A percentile compares a stretch with the other conserved stretches of the same genome.
Evolutionary conservation across 768 basidiomycete genomes (phyloP).

Genomic region (Leucocoprinus leucothites): DNA sequence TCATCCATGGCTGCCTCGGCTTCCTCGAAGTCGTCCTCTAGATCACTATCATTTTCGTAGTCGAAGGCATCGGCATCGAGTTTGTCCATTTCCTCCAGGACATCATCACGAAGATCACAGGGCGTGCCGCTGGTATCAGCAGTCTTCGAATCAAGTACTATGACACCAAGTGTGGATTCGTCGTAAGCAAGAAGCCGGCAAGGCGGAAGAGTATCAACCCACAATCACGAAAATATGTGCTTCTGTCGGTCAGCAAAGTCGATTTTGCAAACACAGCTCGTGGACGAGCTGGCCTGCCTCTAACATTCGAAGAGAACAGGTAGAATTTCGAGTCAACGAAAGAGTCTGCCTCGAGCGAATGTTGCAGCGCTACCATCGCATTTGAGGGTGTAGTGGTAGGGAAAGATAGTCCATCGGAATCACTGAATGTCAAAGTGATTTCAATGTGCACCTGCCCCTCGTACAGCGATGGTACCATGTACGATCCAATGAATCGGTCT

Average conservation of each 20-base stretch:
- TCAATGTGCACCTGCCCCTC: neutral
- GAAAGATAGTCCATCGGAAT: neutral
- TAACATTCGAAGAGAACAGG: constrained; percentile 3
- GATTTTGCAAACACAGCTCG: constrained; percentile 6
- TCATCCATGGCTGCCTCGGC: neutral
- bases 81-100: neutral
- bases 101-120: too few relatives aligned
- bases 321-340: constrained; percentile 13
- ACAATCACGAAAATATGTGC: constrained; percentile 1
- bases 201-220: neutral
- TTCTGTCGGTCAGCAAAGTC: neutral
- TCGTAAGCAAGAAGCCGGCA: too few relatives aligned
- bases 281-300: neutral
- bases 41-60: constrained; percentile 9
- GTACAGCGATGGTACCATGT: neutral
- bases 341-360: neutral
- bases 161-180: too few relatives aligned
- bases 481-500: too few relatives aligned
- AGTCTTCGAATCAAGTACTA: too few relatives aligned
- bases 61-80: constrained; percentile 1
- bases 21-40: neutral
- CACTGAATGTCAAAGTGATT: neutral
- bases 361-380: neutral
- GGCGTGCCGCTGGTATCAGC: too few relatives aligned
- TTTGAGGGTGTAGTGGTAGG: neutral